Evolutionary conservation across 2,329 filamentous ascomycete species (phyloP).

Genomic region (Fusarium sp.): DNA sequence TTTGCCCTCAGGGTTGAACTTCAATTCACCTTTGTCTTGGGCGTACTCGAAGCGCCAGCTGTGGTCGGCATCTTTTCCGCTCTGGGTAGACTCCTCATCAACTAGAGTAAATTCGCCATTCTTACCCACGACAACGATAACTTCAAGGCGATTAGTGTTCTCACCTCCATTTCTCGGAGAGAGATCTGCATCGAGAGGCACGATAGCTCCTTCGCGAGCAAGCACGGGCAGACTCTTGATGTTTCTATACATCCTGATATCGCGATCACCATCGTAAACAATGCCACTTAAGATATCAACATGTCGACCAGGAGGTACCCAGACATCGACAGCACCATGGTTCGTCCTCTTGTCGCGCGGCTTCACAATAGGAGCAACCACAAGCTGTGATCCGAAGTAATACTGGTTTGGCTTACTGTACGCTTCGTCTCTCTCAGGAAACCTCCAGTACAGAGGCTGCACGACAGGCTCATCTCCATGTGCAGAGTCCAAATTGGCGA

Average conservation of each 20-base stretch:
- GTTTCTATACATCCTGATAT: slow-evolving; percentile 63
- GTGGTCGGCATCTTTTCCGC: neutral
- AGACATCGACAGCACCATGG: slow-evolving; percentile 62
- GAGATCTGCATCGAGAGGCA: slow-evolving; percentile 64
- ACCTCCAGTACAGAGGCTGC: slow-evolving; percentile 73
- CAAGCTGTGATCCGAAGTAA: slow-evolving; percentile 67
- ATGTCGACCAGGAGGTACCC: slow-evolving; percentile 67
- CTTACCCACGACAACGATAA: slow-evolving; percentile 61
- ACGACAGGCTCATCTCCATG: slow-evolving; percentile 64
- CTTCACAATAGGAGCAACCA: slow-evolving; percentile 68
- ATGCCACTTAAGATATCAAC: slow-evolving; percentile 70
- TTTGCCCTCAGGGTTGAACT: slow-evolving; percentile 5
- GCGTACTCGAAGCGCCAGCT: slow-evolving; percentile 4
- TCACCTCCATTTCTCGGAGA: slow-evolving; percentile 60
- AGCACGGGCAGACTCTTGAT: slow-evolving; percentile 66
- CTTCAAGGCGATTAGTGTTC: slow-evolving; percentile 61
- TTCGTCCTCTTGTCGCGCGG: slow-evolving; percentile 61
- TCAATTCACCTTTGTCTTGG: slow-evolving; percentile 23
- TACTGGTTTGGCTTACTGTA: slow-evolving; percentile 70
- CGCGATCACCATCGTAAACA: slow-evolving; percentile 68
- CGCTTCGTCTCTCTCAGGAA: slow-evolving; percentile 63
- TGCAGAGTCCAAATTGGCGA: slow-evolving; percentile 53
- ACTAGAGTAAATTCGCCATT: slow-evolving; percentile 62
- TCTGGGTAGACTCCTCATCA: slow-evolving; percentile 57
- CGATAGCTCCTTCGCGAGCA: slow-evolving; percentile 67